A percentile compares a stretch with the other conserved stretches of the same genome.
phyloP scores from a whole-genome alignment of 2,329 filamentous ascomycete species.

The Sphaerulina musiva region DNA sequence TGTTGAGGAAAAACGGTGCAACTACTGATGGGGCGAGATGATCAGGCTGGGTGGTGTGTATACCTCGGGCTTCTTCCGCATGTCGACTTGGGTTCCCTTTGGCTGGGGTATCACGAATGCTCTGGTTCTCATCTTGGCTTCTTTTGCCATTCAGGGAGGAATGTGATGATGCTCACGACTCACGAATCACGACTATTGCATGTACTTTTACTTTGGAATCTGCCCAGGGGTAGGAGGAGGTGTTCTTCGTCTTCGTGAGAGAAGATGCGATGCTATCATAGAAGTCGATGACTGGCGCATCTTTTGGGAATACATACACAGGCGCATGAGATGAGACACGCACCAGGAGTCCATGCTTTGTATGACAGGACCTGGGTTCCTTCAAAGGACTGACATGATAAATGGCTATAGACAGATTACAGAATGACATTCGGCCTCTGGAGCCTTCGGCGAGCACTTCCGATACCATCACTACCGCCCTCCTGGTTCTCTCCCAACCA shows the following conservation, averaged over 20 bases:
- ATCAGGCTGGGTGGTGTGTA: slow-evolving; percentile 71
- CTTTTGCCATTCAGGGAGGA: slow-evolving; percentile 87
- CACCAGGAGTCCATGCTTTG: no score
- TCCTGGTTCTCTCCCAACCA: slow-evolving; percentile 90
- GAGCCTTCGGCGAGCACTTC: slow-evolving; percentile 68
- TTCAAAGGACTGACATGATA: not conserved
- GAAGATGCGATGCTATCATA: no score
- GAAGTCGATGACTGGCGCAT: no score
- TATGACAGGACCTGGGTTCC: not conserved
- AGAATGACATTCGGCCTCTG: slow-evolving; percentile 37
- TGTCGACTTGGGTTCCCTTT: slow-evolving; percentile 93
- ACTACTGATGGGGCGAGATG: not conserved
- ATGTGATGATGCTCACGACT: slow-evolving; percentile 47
- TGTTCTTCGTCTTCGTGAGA: no score
- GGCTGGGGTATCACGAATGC: slow-evolving; percentile 83
- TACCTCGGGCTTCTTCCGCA: slow-evolving; percentile 71
- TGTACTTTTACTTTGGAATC: no score
- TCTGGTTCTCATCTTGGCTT: slow-evolving; percentile 73
- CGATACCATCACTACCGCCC: slow-evolving; percentile 68
- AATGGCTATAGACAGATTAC: slow-evolving; percentile 16
- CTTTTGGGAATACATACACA: no score
- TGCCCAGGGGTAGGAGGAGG: no score
- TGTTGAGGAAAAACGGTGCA: no score
- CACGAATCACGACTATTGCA: no score
- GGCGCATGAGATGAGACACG: no score